Conservation (phyloP, 75 land plant genomes). For the Chamaecyparis obtusa region DNA sequence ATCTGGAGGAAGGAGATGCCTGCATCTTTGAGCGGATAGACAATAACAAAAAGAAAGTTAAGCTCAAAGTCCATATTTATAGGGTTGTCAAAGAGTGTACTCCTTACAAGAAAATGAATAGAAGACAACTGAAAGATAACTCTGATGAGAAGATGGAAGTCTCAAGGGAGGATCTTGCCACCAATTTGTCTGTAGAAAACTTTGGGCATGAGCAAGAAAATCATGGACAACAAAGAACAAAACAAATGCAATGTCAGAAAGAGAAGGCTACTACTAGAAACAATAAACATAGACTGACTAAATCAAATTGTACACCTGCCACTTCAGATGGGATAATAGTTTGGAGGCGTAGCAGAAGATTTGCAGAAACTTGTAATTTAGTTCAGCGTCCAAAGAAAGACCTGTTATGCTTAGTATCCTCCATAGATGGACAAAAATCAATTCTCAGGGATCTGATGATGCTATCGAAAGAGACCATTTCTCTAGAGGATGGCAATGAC, state of each 20-base stretch:
- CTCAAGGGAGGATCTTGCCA: background rate
- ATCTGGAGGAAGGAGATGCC: slow-evolving; percentile 24
- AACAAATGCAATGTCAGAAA: background rate
- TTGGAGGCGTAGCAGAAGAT: background rate
- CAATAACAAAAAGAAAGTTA: background rate
- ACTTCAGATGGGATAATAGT: background rate
- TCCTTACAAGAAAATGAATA: background rate
- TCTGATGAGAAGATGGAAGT: background rate
- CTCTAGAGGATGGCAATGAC: background rate
- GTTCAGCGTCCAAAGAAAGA: background rate
- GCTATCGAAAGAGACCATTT: background rate
- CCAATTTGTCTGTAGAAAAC: background rate
- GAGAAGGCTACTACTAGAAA: background rate
- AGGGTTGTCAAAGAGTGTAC: slow-evolving; percentile 6
- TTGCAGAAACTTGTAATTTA: background rate
- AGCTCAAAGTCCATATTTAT: slow-evolving; percentile 21
- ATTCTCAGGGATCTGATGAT: background rate
- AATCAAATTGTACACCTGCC: background rate
- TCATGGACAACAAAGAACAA: background rate
- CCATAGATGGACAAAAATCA: background rate
- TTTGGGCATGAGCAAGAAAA: background rate
- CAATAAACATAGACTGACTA: too few species aligned
- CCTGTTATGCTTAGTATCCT: background rate
- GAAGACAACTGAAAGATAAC: background rate
- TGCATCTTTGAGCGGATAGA: slow-evolving; percentile 14